phyloP scores from a whole-genome alignment of 2,329 filamentous ascomycete species.

The Apiospora hydei region DNA sequence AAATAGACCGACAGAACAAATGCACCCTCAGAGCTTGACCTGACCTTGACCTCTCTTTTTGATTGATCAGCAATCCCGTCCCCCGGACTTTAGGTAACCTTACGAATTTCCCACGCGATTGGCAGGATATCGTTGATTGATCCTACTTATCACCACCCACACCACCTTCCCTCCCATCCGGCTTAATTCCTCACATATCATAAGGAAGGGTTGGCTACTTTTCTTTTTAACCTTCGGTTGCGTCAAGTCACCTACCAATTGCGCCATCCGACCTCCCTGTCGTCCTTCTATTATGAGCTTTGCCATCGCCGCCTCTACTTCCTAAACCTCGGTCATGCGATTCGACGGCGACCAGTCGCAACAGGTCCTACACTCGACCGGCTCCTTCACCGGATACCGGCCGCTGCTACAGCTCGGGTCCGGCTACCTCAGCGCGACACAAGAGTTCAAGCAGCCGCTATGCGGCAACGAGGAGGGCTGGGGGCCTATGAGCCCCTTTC shows the following conservation, averaged over 20 bases:
- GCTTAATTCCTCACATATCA: constrained; percentile 2
- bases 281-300: constrained; percentile 39
- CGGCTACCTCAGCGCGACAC: constrained; percentile 65
- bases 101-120: constrained; percentile 18
- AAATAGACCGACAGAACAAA: not conserved
- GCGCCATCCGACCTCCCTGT: constrained; percentile 35
- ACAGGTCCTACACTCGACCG: constrained; percentile 60
- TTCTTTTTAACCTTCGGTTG: constrained; percentile 26
- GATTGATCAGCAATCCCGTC: constrained; percentile 5
- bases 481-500: constrained; percentile 86
- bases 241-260: constrained; percentile 37
- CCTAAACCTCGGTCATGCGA: constrained; percentile 45
- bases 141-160: not conserved
- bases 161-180: not conserved
- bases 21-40: not conserved
- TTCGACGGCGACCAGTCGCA: constrained; percentile 48
- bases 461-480: constrained; percentile 93
- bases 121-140: not conserved
- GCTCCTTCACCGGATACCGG: constrained; percentile 67
- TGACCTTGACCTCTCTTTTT: constrained; percentile 17
- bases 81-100: constrained; percentile 7
- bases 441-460: constrained; percentile 69
- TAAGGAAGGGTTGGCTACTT: not conserved
- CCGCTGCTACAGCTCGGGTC: constrained; percentile 58
- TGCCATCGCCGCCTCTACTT: constrained; percentile 31